Conservation (phyloP, 2,329 filamentous ascomycete species). For the Kalaharituber pfeilii region DNA sequence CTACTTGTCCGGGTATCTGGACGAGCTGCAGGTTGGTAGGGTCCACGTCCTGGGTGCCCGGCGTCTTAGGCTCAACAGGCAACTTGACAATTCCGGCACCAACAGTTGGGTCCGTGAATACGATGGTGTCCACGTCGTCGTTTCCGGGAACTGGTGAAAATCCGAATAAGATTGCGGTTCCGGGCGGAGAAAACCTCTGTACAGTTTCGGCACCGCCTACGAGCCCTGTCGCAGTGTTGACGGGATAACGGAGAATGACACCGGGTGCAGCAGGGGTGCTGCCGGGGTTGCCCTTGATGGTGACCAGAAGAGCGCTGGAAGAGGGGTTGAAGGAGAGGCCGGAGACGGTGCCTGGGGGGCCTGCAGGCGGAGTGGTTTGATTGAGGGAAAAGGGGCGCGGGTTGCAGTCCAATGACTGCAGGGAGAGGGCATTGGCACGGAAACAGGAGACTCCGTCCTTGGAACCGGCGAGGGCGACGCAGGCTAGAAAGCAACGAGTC, state of each 20-base stretch:
- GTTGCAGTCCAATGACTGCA: not conserved
- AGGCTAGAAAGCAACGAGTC: slow-evolving; percentile 25
- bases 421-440: slow-evolving; percentile 7
- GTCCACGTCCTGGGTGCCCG: slow-evolving; percentile 23
- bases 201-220: slow-evolving; percentile 7
- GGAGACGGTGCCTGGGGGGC: slow-evolving; percentile 42
- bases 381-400: slow-evolving; percentile 34
- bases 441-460: slow-evolving; percentile 33
- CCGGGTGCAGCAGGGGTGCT: slow-evolving; percentile 36
- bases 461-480: slow-evolving; percentile 33
- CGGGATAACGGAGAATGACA: slow-evolving; percentile 37
- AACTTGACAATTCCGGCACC: slow-evolving; percentile 36
- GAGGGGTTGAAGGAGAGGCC: slow-evolving; percentile 43
- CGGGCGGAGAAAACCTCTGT: slow-evolving; percentile 31
- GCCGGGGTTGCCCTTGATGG: slow-evolving; percentile 42
- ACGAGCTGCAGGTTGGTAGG: slow-evolving; percentile 28
- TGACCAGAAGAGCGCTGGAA: slow-evolving; percentile 35
- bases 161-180: slow-evolving; percentile 43
- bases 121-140: slow-evolving; percentile 33
- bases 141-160: slow-evolving; percentile 24
- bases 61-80: not conserved
- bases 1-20: slow-evolving; percentile 35
- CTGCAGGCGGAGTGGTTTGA: slow-evolving; percentile 41
- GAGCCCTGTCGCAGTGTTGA: slow-evolving; percentile 23
- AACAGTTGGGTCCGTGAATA: slow-evolving; percentile 42